Conservation (phyloP, 345 rosid genomes). For the Brassica cretica region DNA sequence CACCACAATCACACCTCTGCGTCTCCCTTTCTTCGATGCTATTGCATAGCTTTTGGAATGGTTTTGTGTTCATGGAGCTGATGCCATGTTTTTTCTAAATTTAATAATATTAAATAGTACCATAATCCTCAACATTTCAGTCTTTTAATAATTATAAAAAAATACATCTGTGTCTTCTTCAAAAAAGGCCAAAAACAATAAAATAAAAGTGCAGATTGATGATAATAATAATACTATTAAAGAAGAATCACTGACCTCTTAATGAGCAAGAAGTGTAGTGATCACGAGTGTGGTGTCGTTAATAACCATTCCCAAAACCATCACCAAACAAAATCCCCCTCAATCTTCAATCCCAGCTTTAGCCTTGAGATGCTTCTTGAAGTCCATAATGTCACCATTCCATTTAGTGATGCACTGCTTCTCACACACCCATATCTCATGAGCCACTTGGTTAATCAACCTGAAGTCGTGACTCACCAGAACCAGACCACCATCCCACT, state of each 20-base stretch:
- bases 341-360: slow-evolving; percentile 62
- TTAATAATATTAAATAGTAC: slow-evolving; percentile 12
- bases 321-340: slow-evolving; percentile 3
- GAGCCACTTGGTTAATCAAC: slow-evolving; percentile 82
- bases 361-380: slow-evolving; percentile 67
- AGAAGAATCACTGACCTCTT: not conserved
- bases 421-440: slow-evolving; percentile 90
- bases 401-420: slow-evolving; percentile 68
- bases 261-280: slow-evolving; percentile 9
- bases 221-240: not conserved
- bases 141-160: not conserved
- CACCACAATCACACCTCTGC: too few species aligned
- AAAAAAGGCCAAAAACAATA: not conserved
- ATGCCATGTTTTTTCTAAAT: not conserved
- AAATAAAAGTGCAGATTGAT: not conserved
- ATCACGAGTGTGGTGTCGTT: slow-evolving; percentile 17
- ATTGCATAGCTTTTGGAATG: not conserved
- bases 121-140: slow-evolving; percentile 27
- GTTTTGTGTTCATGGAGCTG: not conserved
- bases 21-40: too few species aligned
- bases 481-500: slow-evolving; percentile 89
- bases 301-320: slow-evolving; percentile 8
- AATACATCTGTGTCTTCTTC: not conserved
- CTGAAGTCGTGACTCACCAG: slow-evolving; percentile 91
- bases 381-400: slow-evolving; percentile 88